Evolutionary conservation across 805 yeast species (phyloP).

Genomic region (Candida alai): DNA sequence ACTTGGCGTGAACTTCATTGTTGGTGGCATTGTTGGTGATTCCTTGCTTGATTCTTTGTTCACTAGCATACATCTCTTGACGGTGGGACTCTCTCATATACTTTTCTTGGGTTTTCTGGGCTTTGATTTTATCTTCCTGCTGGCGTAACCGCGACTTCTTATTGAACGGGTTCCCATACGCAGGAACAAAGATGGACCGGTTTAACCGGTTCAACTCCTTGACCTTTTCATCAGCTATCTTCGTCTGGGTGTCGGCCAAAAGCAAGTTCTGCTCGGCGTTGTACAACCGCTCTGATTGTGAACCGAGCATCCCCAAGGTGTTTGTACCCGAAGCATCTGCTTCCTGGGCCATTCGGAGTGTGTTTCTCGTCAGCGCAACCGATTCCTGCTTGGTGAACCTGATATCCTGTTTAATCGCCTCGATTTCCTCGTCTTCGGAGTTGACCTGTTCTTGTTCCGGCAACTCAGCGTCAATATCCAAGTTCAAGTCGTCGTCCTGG

Average conservation of each 20-base stretch:
- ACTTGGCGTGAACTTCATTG: slow-evolving; percentile 40
- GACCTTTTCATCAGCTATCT: slow-evolving; percentile 79
- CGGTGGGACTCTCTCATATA: slow-evolving; percentile 58
- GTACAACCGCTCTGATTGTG: slow-evolving; percentile 85
- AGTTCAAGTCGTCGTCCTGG: slow-evolving; percentile 39
- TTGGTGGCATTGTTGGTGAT: slow-evolving; percentile 40
- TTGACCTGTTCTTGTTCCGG: slow-evolving; percentile 41
- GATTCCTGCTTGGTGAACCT: slow-evolving; percentile 84
- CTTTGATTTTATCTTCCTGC: slow-evolving; percentile 65
- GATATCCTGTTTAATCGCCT: slow-evolving; percentile 77
- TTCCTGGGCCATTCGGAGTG: slow-evolving; percentile 53
- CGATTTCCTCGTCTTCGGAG: slow-evolving; percentile 83
- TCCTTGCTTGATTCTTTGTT: slow-evolving; percentile 64
- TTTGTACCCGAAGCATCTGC: slow-evolving; percentile 51
- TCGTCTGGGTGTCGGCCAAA: slow-evolving; percentile 75
- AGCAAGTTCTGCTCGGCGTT: slow-evolving; percentile 75
- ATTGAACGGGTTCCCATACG: slow-evolving; percentile 78
- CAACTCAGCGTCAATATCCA: slow-evolving; percentile 31
- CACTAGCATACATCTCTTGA: slow-evolving; percentile 56
- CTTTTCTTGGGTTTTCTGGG: slow-evolving; percentile 60
- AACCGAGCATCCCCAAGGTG: slow-evolving; percentile 86
- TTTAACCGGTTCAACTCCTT: slow-evolving; percentile 74
- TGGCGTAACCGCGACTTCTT: slow-evolving; percentile 70
- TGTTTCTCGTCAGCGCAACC: slow-evolving; percentile 79
- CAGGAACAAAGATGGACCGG: slow-evolving; percentile 77